Base-by-base conservation (phyloP, 2,329 filamentous ascomycete species). In the Venturia effusa region DNA sequence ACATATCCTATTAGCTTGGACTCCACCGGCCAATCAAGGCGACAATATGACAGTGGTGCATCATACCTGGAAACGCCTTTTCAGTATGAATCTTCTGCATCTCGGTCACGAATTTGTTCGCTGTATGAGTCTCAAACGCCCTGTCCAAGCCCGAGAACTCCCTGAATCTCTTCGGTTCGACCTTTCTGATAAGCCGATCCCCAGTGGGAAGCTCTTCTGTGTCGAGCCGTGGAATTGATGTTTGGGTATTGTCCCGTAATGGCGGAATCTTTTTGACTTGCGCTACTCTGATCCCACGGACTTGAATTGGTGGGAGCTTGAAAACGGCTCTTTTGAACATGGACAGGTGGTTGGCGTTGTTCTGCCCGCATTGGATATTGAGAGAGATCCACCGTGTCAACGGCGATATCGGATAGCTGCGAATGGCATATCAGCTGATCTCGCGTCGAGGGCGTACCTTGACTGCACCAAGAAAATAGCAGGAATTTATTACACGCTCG, bases 31-130 rank as follows among this genome's bases (percentile, higher is more conserved):
- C 22, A 10, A n/a, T n/a, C n/a, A n/a, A n/a, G n/a, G n/a, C n/a
- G n/a, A n/a, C n/a, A n/a, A n/a, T 7, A 10, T 30, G 24, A 27
- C 22, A 39, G 45, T 24, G 43, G 34, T 27, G 13, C 63, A 61
- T n/a, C 75, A 68, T 72, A 79, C 77, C 75, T 64, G 77, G 75
- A 66, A 73, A 75, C 13, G 77, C 77, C 66, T 77, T 73, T 41
- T 71, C 70, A 10, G 76, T 76, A 66, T 73, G 70, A 61, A 78
- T 71, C 66, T 76, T 75, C 72, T 78, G 76, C 63, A 79, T 75
- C 55, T 76, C 76, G 48, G 75, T 73, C 76, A 78, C 78, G 63
- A n/a, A 64, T 66, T 5, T 43, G 6, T 43, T 40, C 8, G 1
- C 27, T 6, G 4, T 22, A 22, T 51, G 13, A 27, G 45, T 13